Base-by-base conservation (phyloP, 352 stramenopile species). In the Blastocystis sp. region DNA sequence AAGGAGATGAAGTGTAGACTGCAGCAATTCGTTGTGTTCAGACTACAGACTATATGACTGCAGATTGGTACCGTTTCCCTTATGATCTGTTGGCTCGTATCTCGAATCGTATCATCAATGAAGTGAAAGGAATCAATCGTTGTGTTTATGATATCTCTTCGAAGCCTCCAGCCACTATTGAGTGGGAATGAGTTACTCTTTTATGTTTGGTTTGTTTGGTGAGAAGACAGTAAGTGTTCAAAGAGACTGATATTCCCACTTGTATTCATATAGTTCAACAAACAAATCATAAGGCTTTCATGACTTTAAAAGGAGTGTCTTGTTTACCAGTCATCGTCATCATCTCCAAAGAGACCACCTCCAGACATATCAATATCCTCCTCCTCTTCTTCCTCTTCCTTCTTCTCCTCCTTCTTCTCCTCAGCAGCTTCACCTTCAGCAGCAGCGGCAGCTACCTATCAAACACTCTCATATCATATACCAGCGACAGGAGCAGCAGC, bases 11-110 rank as follows among this genome's bases (percentile, higher is more conserved):
- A 29, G 27, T 27, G 93, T 93, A 29, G 91, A 90, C 54, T 6
- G n/a, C 24, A 21, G 94, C 93, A 81, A 95, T 99, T 71, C 94
- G 97, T 74, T 97, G 94, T 87, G 96, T 99, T 29, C 96, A 95
- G 83, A 98, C 97, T n/a, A 98, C 94, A 37, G 97, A 99, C 90
- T 98, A 97, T 90, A 99, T 99, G 97, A 99, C 96, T 35, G 97
- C 96, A 21, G 95, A 99, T 90, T 98, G 97, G 93, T 98, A 98
- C 91, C 94, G 97, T 90, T 96, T 99, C 91, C 95, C 96, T 54
- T 98, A 98, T 90, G 95, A 98, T 73, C 92, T 98, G 51, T 93
- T 98, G 85, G 94, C 93, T 39, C 93, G 91, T 71, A 98, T 98
- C 93, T 97, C 93, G 52, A 98, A 95, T 90, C 92, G 95, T 66